phyloP scores from a whole-genome alignment of 2,329 filamentous ascomycete species.

The Beauveria pseudobassiana region DNA sequence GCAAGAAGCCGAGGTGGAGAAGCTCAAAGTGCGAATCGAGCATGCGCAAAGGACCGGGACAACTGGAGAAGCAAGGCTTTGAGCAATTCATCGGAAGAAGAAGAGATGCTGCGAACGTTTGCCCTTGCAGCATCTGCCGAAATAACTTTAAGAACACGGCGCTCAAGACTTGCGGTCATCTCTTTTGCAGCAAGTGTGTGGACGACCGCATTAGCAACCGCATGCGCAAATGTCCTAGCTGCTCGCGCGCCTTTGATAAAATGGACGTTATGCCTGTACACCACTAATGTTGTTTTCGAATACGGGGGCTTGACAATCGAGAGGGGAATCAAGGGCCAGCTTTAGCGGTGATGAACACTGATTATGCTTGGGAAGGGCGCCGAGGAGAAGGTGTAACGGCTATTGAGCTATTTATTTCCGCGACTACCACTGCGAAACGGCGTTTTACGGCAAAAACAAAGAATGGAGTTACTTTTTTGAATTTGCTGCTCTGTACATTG shows the following conservation, averaged over 20 bases:
- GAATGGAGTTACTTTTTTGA: not conserved
- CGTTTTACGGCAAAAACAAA: conserved; percentile 5
- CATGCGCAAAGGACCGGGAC: conserved; percentile 73
- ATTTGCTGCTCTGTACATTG: conserved; percentile 5
- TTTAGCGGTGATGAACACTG: not conserved
- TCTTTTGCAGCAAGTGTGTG: conserved; percentile 87
- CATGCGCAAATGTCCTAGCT: conserved; percentile 91
- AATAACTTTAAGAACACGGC: conserved; percentile 90
- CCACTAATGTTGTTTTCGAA: conserved; percentile 23
- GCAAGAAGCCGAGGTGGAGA: conserved; percentile 70
- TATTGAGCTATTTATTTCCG: not conserved
- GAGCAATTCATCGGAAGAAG: conserved; percentile 73
- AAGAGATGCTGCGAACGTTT: conserved; percentile 65
- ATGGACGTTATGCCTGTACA: conserved; percentile 79
- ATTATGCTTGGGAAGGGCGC: not conserved
- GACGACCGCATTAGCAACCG: conserved; percentile 83
- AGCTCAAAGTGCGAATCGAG: conserved; percentile 68
- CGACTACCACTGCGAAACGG: not conserved
- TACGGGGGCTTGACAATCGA: not conserved
- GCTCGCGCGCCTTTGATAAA: conserved; percentile 83
- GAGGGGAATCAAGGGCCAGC: not conserved
- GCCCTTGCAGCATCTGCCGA: conserved; percentile 84
- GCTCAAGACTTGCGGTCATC: conserved; percentile 88
- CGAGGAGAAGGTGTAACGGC: not conserved
- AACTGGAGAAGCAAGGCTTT: conserved; percentile 76